A percentile compares a stretch with the other conserved stretches of the same genome.
These are phyloP conservation scores for Sarcodon aspratus DNA, from an alignment of 768 basidiomycete genomes.

Conservation along the genomic window DNA sequence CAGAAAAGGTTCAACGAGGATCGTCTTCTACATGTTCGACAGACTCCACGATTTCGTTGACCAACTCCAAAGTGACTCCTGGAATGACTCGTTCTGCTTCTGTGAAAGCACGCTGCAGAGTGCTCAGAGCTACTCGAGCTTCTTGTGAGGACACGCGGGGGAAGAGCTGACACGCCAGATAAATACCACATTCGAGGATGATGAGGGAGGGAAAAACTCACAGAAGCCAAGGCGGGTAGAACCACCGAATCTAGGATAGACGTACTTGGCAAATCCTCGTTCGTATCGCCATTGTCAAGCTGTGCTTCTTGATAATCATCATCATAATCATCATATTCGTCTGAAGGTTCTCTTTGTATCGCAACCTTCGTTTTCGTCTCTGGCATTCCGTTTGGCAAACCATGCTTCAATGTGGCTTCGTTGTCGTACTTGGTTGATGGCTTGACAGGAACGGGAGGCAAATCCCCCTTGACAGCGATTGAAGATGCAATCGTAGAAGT, in stretches of 20 bases:
- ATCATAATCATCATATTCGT: constrained; percentile 54
- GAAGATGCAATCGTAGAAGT: constrained; percentile 22
- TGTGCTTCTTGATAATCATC: constrained; percentile 32
- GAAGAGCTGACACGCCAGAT: constrained; percentile 52
- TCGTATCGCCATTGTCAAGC: constrained; percentile 13
- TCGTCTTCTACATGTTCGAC: constrained; percentile 85
- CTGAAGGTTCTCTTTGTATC: constrained; percentile 36
- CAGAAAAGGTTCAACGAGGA: constrained; percentile 21
- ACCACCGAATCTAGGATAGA: constrained; percentile 96
- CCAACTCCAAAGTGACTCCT: constrained; percentile 84
- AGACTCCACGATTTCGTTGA: constrained; percentile 89
- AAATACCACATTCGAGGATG: not conserved
- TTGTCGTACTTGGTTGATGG: constrained; percentile 30
- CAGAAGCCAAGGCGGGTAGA: constrained; percentile 91
- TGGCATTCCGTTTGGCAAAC: constrained; percentile 1
- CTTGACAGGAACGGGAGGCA: constrained; percentile 41
- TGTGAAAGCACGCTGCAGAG: constrained; percentile 84
- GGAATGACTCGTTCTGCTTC: constrained; percentile 95
- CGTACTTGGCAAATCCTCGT: constrained; percentile 52
- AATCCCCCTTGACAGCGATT: constrained; percentile 40
- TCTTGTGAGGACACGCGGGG: constrained; percentile 90
- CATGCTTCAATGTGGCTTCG: constrained; percentile 61
- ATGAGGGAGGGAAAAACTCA: constrained; percentile 27
- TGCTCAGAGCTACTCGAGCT: constrained; percentile 74
- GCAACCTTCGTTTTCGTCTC: constrained; percentile 17